phyloP scores from a whole-genome alignment of 352 stramenopile species.

The Phytophthora europaea region DNA sequence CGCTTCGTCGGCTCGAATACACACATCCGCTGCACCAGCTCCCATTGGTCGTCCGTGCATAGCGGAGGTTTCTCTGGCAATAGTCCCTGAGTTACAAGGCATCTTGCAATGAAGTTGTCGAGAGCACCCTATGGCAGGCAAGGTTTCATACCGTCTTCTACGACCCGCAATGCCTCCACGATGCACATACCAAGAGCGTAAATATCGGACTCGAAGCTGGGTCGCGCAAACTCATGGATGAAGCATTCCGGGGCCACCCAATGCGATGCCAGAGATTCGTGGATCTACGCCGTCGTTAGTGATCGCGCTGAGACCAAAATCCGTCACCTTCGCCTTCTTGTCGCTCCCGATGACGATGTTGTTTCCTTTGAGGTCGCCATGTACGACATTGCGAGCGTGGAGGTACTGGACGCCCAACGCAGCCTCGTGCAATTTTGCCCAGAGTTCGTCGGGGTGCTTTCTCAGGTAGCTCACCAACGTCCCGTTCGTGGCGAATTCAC shows the following conservation, averaged over 20 bases:
- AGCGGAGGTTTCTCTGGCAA: neutral
- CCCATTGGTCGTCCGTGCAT: neutral
- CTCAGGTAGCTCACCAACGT: slow-evolving; percentile 12
- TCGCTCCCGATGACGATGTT: slow-evolving; percentile 27
- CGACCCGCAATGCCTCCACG: slow-evolving; percentile 1
- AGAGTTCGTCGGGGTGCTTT: neutral
- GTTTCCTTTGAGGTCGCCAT: slow-evolving; percentile 12
- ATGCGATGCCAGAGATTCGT: neutral
- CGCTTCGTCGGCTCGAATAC: neutral
- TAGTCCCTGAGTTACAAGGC: neutral
- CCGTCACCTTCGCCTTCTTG: slow-evolving; percentile 23
- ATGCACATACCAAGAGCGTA: slow-evolving; percentile 15
- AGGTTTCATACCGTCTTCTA: neutral
- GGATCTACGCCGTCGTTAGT: neutral
- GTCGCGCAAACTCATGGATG: neutral
- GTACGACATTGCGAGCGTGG: neutral
- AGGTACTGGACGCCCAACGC: slow-evolving; percentile 11
- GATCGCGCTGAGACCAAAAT: slow-evolving; percentile 22
- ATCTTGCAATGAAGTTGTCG: neutral
- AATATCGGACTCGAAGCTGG: neutral
- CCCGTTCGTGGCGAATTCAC: slow-evolving; percentile 19
- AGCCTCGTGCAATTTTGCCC: slow-evolving; percentile 1
- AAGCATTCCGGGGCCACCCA: slow-evolving; percentile 3
- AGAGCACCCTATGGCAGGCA: slow-evolving; percentile 5
- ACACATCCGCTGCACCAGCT: slow-evolving; percentile 8